Base-by-base conservation (phyloP, 495 filamentous ascomycete species). In the Neurospora africana region DNA sequence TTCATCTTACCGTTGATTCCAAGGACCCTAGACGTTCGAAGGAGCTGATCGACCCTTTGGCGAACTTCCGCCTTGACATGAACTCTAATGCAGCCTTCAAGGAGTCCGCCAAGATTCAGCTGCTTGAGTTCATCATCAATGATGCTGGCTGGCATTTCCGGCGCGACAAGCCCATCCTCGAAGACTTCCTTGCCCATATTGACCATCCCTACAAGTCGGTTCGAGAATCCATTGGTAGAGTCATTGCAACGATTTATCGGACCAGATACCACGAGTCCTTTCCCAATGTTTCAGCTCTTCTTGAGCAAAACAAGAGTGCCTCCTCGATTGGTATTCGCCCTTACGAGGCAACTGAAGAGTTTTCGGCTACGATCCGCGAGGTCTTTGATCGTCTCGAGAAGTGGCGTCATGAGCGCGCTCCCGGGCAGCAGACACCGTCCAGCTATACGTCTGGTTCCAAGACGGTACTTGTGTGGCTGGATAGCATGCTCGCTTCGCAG, bases 191-290 rank as follows among this genome's bases (percentile, higher is more conserved):
- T 36, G 82, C 87, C 19, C 95, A 99, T 78, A 87, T 99, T 53
- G 94, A 98, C 81, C 95, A 99, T 79, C 95, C 95, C 0, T 99
- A 99, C 82, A 98, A 99, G 84, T 90, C 91, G 37, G 95, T 99
- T 10, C 89, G 95, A 40, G 95, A 98, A 84, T 91, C 93, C 2
- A 96, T 99, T 84, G 95, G 96, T 13, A 89, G 92, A 53, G 93
- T 94, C 1, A 85, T 99, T 70, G 91, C 93, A 27, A 90, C 88
- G 1, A 93, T 98, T 68, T 95, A 93, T 75, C 90, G 93, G 72
- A 96, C 94, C 33, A 84, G 93, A 40, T 95, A 98, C 78, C 92
- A 97, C 76, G 95, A 98, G 79, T 96, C 94, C 0, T 97, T 96
- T 79, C 87, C 84, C 69, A 89, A 93, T 76, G 89, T 98, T 10